Base-by-base conservation (phyloP, 768 basidiomycete species). In the Mycena crocata region DNA sequence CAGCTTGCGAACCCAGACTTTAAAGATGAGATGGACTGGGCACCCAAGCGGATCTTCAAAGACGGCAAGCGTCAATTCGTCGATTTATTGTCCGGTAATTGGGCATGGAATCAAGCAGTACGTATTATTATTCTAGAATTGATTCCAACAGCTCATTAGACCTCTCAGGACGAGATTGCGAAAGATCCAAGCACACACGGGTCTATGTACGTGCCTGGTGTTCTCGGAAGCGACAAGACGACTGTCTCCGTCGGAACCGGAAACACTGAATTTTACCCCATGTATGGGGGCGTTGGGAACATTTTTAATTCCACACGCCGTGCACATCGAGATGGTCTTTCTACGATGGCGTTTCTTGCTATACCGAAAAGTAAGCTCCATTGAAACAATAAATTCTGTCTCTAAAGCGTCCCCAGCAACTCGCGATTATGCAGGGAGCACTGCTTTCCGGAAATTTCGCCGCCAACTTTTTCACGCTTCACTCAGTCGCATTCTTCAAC, bases 1-100 rank as follows among this genome's bases (percentile, higher is more conserved):
- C 71, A 74, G 55, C 45, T 76, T 0, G 59, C 57, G 7, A 76
- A 76, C 31, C 71, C 67, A 0, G 73, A 77, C 44, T 76, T 75
- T 52, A 63, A 51, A 30, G 63, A 57, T 23, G 71, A 77, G 54
- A 64, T 77, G 14, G 75, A 78, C 57, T 75, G 68, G 58, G 62
- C 68, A 0, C 67, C 73, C 0, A 71, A 75, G 37, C 63, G 64
- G 2, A 50, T 72, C 0, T 74, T 66, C 40, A 63, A 71, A 26
- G 34, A 68, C 23, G 55, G 61, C 3, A 60, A 66, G 26, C 66
- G 68, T 0, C 62, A 64, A 15, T 74, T 39, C 44, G 24, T 42
- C 0, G 64, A 75, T 34, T 57, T 75, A 31, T 74, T 75, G 40
- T 69, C 63, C 0, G 73, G 74, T 0, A 63, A 72, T 28, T 74